Evolutionary conservation across 306 rosid genomes (phyloP).

Genomic region (Morella rubra): DNA sequence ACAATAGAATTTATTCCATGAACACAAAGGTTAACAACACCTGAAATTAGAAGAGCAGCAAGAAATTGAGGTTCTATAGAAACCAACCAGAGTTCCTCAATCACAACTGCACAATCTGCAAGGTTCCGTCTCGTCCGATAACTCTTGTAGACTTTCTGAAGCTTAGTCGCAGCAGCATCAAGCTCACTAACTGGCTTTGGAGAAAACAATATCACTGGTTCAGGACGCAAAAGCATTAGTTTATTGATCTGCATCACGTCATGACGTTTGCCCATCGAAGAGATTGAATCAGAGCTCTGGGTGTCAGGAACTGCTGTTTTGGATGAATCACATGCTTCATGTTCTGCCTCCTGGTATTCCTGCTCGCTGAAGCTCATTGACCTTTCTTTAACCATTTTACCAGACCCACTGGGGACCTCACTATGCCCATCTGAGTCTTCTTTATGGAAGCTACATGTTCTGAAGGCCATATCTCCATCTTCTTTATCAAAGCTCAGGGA

Average conservation of each 20-base stretch:
- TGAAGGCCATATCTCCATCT: neutral
- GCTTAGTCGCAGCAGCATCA: slow-evolving; percentile 53
- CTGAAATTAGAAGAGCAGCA: neutral
- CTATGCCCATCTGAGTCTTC: slow-evolving; percentile 19
- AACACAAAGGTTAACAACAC: neutral
- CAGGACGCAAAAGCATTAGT: slow-evolving; percentile 37
- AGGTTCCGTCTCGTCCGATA: slow-evolving; percentile 51
- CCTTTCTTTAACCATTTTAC: neutral
- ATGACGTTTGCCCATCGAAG: slow-evolving; percentile 13
- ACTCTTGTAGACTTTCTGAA: slow-evolving; percentile 61
- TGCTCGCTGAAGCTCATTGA: slow-evolving; percentile 13
- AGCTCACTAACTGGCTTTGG: slow-evolving; percentile 33
- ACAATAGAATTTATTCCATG: neutral
- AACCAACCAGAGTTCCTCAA: slow-evolving; percentile 54
- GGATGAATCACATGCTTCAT: neutral
- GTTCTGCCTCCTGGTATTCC: slow-evolving; percentile 14
- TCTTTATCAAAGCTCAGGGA: neutral
- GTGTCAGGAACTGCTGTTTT: neutral
- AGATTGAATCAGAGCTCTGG: neutral
- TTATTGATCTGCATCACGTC: slow-evolving; percentile 21
- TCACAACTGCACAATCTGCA: slow-evolving; percentile 59
- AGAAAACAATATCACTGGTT: slow-evolving; percentile 25
- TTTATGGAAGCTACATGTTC: slow-evolving; percentile 7
- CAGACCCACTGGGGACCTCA: neutral
- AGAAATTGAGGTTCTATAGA: neutral